These are phyloP conservation scores for Beauveria bassiana DNA, from an alignment of 2,329 filamentous ascomycete genomes.

Conservation along the genomic window DNA sequence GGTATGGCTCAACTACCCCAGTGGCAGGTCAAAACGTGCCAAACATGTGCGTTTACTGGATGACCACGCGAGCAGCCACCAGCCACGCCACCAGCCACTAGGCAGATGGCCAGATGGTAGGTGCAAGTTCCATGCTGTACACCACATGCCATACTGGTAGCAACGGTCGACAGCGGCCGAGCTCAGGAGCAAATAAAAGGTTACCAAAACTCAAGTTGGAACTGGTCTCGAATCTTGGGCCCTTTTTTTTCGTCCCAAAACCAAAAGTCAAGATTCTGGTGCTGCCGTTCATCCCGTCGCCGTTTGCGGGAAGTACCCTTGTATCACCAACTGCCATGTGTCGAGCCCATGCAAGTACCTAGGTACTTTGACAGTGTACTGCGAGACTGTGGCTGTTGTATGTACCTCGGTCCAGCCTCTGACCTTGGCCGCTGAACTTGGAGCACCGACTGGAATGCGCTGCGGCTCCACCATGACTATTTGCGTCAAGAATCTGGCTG, in stretches of 20 bases:
- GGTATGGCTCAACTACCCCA: not conserved
- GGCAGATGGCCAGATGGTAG: no score
- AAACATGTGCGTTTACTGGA: not conserved
- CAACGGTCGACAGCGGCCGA: no score
- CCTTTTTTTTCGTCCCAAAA: not conserved
- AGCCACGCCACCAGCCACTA: not conserved
- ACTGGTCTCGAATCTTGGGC: no score
- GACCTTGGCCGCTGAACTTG: not conserved
- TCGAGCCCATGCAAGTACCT: not conserved
- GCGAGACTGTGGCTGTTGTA: no score
- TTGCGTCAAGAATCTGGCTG: not conserved
- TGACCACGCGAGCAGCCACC: slow-evolving; percentile 5
- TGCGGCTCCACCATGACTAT: not conserved
- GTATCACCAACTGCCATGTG: not conserved
- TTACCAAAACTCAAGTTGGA: no score
- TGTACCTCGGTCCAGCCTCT: no score
- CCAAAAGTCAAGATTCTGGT: not conserved
- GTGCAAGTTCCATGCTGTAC: no score
- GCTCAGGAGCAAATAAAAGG: no score
- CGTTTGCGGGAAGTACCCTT: slow-evolving; percentile 1
- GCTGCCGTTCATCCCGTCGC: not conserved
- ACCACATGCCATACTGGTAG: no score
- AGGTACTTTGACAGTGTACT: not conserved
- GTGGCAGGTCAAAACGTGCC: slow-evolving; percentile 3
- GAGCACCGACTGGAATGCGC: not conserved